phyloP scores from a whole-genome alignment of 331 rosid genomes.

The Ulmus americana region DNA sequence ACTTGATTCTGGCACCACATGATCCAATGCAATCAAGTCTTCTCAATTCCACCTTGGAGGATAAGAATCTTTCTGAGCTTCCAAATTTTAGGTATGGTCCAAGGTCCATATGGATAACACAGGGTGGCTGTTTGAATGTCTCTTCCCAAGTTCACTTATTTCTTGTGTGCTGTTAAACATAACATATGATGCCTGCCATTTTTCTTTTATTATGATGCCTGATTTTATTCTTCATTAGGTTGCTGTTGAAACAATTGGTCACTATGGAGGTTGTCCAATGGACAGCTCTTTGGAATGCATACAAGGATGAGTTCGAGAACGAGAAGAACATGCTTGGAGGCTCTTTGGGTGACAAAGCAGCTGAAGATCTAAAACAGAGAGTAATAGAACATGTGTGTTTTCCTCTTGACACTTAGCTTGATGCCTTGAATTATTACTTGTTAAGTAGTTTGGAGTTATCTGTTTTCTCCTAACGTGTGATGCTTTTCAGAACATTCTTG shows the following conservation, averaged over 20 bases:
- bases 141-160: neutral
- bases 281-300: conserved; percentile 75
- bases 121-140: neutral
- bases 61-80: conserved; percentile 82
- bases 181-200: conserved; percentile 4
- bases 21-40: conserved; percentile 98
- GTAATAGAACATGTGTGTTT: conserved; percentile 77
- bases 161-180: conserved; percentile 8
- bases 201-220: conserved; percentile 9
- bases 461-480: neutral
- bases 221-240: conserved; percentile 27
- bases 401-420: conserved; percentile 3
- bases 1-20: conserved; percentile 74
- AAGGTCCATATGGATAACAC: neutral
- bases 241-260: conserved; percentile 75
- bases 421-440: conserved; percentile 14
- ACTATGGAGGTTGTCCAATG: conserved; percentile 97
- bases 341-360: conserved; percentile 68
- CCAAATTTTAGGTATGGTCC: conserved; percentile 58
- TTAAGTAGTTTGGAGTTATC: conserved; percentile 15
- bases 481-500: conserved; percentile 73
- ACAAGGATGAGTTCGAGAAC: conserved; percentile 71
- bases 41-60: conserved; percentile 88
- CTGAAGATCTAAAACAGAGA: conserved; percentile 81
- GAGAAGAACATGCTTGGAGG: conserved; percentile 74